Percentiles rank a stretch among this genome's conserved stretches.
phyloP scores from a whole-genome alignment of 441 rosid genomes.

The Jatropha podagrica region DNA sequence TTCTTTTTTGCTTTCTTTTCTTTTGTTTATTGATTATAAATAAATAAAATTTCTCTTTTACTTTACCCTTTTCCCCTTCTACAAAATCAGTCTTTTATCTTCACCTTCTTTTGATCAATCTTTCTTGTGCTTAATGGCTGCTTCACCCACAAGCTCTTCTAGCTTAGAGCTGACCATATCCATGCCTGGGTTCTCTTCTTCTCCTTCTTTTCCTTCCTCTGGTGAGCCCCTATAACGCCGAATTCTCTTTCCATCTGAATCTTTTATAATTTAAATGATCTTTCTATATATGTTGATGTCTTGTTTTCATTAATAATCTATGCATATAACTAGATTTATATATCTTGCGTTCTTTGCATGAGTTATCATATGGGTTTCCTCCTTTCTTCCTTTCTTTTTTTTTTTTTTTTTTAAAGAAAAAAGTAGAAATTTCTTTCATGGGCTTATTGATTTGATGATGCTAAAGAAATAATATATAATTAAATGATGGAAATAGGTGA shows the following conservation, averaged over 20 bases:
- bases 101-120: neutral
- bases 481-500: conserved; percentile 15
- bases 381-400: no score
- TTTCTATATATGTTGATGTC: conserved; percentile 10
- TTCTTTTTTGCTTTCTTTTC: neutral
- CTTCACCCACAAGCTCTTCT: conserved; percentile 52
- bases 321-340: neutral
- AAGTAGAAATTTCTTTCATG: no score
- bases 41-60: neutral
- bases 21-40: neutral
- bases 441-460: neutral
- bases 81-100: conserved; percentile 10
- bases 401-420: no score
- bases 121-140: conserved; percentile 40
- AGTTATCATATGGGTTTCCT: conserved; percentile 11
- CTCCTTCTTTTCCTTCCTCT: conserved; percentile 47
- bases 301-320: neutral
- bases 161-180: conserved; percentile 83
- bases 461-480: neutral
- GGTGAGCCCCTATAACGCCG: conserved; percentile 31
- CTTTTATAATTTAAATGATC: neutral
- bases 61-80: conserved; percentile 44
- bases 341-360: neutral
- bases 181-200: conserved; percentile 74
- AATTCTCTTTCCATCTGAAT: neutral